These are phyloP conservation scores for Asclepias syriaca DNA, from an alignment of 257 asterid species.

Conservation along the genomic window DNA sequence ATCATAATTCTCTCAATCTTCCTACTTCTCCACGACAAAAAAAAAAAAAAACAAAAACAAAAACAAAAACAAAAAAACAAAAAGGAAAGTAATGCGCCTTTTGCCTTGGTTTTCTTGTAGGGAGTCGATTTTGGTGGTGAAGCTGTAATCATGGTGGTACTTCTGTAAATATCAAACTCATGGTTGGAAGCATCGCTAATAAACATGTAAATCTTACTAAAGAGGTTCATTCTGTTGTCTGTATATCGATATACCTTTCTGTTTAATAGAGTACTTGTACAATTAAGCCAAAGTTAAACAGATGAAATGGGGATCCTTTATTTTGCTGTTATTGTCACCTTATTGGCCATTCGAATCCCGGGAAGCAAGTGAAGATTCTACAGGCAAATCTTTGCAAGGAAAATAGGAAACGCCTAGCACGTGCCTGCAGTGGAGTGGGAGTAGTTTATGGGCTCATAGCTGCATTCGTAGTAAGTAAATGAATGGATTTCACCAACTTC, in stretches of 20 bases:
- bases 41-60: not conserved
- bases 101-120: not conserved
- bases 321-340: not conserved
- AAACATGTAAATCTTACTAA: not conserved
- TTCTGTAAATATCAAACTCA: not conserved
- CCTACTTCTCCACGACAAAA: not conserved
- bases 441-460: too few relatives aligned
- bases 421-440: too few relatives aligned
- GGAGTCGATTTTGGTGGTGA: not conserved
- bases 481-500: too few relatives aligned
- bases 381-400: too few relatives aligned
- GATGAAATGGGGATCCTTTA: not conserved
- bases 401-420: too few relatives aligned
- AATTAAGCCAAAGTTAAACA: not conserved
- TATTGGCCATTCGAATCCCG: too few relatives aligned
- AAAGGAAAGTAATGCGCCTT: not conserved
- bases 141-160: not conserved
- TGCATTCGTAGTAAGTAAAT: too few relatives aligned
- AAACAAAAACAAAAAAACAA: not conserved
- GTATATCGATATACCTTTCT: not conserved
- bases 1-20: not conserved
- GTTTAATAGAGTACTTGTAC: not conserved
- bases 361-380: too few relatives aligned
- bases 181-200: not conserved
- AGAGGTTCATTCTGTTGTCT: slow-evolving; percentile 3